phyloP scores from a whole-genome alignment of 768 basidiomycete genomes.

The Trametes cingulata region DNA sequence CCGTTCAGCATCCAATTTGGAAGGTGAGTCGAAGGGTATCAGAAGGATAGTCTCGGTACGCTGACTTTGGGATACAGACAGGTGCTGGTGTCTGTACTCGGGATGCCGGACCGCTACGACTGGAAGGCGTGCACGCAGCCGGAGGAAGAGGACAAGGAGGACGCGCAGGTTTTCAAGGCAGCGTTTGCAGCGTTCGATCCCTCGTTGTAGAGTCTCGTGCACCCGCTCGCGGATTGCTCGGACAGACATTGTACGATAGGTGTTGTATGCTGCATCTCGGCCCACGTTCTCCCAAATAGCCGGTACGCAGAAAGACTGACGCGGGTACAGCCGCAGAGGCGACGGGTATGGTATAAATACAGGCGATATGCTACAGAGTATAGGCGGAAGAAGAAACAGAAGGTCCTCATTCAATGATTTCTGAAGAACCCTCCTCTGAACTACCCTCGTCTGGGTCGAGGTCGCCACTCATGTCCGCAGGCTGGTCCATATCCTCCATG shows the following conservation, averaged over 20 bases:
- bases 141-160: slow-evolving; percentile 84
- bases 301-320: too few relatives aligned
- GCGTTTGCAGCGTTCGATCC: slow-evolving; percentile 81
- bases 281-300: not conserved
- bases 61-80: slow-evolving; percentile 51
- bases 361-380: not conserved
- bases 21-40: slow-evolving; percentile 53
- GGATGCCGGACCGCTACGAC: slow-evolving; percentile 76
- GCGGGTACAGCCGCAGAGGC: too few relatives aligned
- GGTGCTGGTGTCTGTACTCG: slow-evolving; percentile 77
- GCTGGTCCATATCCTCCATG: slow-evolving; percentile 55
- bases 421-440: slow-evolving; percentile 12
- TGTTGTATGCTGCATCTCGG: not conserved
- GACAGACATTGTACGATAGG: too few relatives aligned
- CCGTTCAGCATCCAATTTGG: slow-evolving; percentile 94
- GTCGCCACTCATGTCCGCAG: slow-evolving; percentile 40
- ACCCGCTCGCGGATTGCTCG: not conserved
- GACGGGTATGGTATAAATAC: not conserved
- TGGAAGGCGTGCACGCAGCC: slow-evolving; percentile 88
- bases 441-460: slow-evolving; percentile 48
- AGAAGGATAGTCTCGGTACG: not conserved
- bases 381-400: not conserved
- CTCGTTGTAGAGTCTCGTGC: slow-evolving; percentile 25
- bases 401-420: not conserved
- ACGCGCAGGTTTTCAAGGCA: slow-evolving; percentile 80